phyloP scores from a whole-genome alignment of 768 basidiomycete species.

The Mrakia gelida region DNA sequence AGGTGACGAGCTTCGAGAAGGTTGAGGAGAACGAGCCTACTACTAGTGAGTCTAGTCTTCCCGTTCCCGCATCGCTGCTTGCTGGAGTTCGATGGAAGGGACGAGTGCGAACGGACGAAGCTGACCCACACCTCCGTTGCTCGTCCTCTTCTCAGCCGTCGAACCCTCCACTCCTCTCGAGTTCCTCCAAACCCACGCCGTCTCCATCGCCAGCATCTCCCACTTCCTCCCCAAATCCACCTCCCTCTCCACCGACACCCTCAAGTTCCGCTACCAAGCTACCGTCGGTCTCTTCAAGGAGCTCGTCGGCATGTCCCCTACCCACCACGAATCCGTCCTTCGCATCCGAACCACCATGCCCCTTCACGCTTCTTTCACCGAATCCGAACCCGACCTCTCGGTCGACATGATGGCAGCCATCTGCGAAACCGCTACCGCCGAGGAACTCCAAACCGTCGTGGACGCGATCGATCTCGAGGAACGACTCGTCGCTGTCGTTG shows the following conservation, averaged over 20 bases:
- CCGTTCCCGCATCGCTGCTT: neutral
- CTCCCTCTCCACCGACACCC: neutral
- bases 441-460: constrained; percentile 87
- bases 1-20: constrained; percentile 43
- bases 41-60: constrained; percentile 4
- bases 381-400: constrained; percentile 60
- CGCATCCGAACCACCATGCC: constrained; percentile 47
- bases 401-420: constrained; percentile 97
- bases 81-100: neutral
- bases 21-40: constrained; percentile 18
- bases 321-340: constrained; percentile 49
- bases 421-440: constrained; percentile 68
- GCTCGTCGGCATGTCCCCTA: constrained; percentile 18
- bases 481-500: constrained; percentile 77
- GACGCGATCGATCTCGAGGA: constrained; percentile 83
- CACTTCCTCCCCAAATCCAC: constrained; percentile 79
- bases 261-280: constrained; percentile 3
- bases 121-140: neutral
- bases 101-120: constrained; percentile 9
- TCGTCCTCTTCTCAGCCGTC: constrained; percentile 33
- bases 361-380: neutral
- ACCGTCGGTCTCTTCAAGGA: neutral
- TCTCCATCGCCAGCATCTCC: constrained; percentile 87
- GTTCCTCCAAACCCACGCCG: constrained; percentile 66
- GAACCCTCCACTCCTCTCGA: constrained; percentile 51